Base-by-base conservation (phyloP, 2,329 filamentous ascomycete species). In the Botrytis fabae region DNA sequence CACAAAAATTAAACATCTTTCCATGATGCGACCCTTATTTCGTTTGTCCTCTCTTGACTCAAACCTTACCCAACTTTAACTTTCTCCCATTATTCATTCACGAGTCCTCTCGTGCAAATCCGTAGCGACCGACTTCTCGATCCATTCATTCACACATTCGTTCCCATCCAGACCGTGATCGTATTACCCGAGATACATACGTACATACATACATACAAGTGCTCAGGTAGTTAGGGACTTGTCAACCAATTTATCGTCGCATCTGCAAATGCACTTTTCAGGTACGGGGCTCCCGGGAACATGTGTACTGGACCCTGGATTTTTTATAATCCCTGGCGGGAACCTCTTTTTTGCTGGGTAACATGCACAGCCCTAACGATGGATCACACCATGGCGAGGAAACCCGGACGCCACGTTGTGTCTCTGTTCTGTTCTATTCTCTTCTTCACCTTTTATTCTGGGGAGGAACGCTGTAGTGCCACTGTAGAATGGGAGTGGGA, bases 351-450 rank as follows among this genome's bases (percentile, higher is more conserved):
- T 28, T 10, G 25, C 25, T 38, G 64, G 14, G 46, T 66, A 20
- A 48, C 14, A 40, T 70, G 60, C 69, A 71, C 69, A 71, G 69
- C 69, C 69, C 69, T 71, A 71, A 64, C 44, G 60, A 71, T 71
- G 69, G 69, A 71, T 71, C 60, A 71, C 22, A 42, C 65, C 46
- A 71, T 44, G 69, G 35, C 59, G 60, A 62, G 54, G 35, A 46
- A 46, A 44, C 59, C 69, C 25, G 59, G 38, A 62, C 60, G 69
- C 69, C 69, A 71, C 69, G 48, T 69, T 69, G 48, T 60, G 66
- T 25, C 18, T 44, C 16, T 44, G 1, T 44, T 54, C 51, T 54
- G 51, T 28, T 54, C 51, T 28, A 28, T 54, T n/a, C 35, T 44
- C 14, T 40, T 28, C 44, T 51, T 66, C 63, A 51, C 25, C 12